Evolutionary conservation across 306 rosid species (phyloP).

Genomic region (Cucurbita pepo): DNA sequence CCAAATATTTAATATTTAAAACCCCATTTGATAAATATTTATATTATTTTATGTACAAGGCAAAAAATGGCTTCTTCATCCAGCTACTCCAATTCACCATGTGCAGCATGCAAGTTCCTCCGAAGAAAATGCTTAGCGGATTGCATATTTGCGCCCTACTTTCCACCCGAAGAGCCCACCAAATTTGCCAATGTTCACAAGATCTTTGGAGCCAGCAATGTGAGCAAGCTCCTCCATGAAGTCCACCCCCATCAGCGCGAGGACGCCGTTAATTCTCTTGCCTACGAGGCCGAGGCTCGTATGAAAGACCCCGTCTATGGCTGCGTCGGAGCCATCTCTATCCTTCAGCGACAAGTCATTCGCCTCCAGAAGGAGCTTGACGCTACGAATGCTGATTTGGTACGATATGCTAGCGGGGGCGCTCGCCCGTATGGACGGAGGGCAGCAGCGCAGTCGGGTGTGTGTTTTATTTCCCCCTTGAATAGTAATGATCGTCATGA

Average conservation of each 20-base stretch:
- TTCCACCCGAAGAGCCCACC: slow-evolving; percentile 83
- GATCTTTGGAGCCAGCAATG: slow-evolving; percentile 93
- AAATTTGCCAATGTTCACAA: slow-evolving; percentile 84
- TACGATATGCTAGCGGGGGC: slow-evolving; percentile 27
- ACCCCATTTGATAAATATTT: no score
- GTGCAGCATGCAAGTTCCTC: slow-evolving; percentile 91
- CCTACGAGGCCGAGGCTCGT: slow-evolving; percentile 91
- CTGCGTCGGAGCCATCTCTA: slow-evolving; percentile 77
- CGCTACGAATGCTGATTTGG: slow-evolving; percentile 60
- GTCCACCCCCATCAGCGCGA: slow-evolving; percentile 75
- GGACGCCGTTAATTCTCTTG: slow-evolving; percentile 76
- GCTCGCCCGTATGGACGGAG: not conserved
- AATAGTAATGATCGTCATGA: slow-evolving; percentile 5
- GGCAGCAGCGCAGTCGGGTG: not conserved
- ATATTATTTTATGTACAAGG: not conserved
- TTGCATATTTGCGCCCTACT: slow-evolving; percentile 76
- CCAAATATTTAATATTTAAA: no score
- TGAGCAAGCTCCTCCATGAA: slow-evolving; percentile 69
- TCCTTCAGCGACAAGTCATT: slow-evolving; percentile 59
- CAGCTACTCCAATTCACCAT: slow-evolving; percentile 37
- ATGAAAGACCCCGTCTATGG: slow-evolving; percentile 90
- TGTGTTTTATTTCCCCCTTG: slow-evolving; percentile 27
- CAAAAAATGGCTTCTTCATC: slow-evolving; percentile 40
- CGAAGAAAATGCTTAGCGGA: slow-evolving; percentile 79
- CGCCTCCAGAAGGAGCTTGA: slow-evolving; percentile 79